Evolutionary conservation across 768 basidiomycete species (phyloP).

Genomic region (Hypholoma sublateritium): DNA sequence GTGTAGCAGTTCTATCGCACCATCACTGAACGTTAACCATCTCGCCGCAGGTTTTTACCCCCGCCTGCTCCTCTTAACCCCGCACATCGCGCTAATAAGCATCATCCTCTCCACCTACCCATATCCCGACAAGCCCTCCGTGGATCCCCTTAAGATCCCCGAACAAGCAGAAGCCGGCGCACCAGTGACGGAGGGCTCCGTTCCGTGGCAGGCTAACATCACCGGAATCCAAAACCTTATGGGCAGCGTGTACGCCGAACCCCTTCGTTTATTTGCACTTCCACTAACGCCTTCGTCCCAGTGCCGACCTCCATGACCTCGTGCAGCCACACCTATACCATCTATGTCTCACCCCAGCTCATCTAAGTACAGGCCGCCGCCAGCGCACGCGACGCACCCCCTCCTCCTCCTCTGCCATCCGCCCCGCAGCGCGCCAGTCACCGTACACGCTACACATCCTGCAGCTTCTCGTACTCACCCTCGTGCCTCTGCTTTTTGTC

Average conservation of each 20-base stretch:
- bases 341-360: constrained; percentile 48
- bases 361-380: constrained; percentile 16
- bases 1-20: constrained; percentile 25
- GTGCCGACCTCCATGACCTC: constrained; percentile 61
- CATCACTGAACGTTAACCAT: background rate
- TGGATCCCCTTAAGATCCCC: constrained; percentile 13
- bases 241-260: constrained; percentile 68
- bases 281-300: constrained; percentile 25
- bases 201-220: constrained; percentile 84
- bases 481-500: constrained; percentile 50
- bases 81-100: constrained; percentile 59
- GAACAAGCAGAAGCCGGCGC: constrained; percentile 29
- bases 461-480: constrained; percentile 42
- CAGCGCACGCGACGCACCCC: background rate
- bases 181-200: constrained; percentile 56
- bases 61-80: constrained; percentile 66
- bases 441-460: constrained; percentile 57
- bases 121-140: constrained; percentile 26
- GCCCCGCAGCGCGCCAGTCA: constrained; percentile 24
- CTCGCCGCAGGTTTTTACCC: constrained; percentile 69
- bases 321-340: constrained; percentile 51
- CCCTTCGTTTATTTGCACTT: background rate
- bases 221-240: constrained; percentile 92
- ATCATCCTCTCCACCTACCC: constrained; percentile 71
- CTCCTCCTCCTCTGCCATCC: constrained; percentile 11